Evolutionary conservation across 2,329 filamentous ascomycete species (phyloP).

Genomic region (Pochonia chlamydosporia): DNA sequence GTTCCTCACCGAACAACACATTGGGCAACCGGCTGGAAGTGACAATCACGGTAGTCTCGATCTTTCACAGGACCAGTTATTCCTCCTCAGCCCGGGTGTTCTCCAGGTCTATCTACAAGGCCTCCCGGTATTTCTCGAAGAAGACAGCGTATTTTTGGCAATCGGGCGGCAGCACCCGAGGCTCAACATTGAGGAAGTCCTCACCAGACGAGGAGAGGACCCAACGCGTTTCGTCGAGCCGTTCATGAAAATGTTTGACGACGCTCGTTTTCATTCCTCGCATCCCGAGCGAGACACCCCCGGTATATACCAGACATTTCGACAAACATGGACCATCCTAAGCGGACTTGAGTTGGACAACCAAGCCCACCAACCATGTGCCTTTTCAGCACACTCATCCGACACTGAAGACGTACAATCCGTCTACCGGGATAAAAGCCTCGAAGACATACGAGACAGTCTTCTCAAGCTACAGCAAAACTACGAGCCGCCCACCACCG

Average conservation of each 20-base stretch:
- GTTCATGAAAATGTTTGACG: slow-evolving; percentile 18
- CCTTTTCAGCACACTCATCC: too few relatives aligned
- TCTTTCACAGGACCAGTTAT: slow-evolving; percentile 20
- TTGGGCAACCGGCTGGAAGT: not conserved
- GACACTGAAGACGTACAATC: too few relatives aligned
- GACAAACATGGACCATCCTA: not conserved
- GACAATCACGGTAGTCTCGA: slow-evolving; percentile 8
- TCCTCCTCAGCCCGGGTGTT: slow-evolving; percentile 21
- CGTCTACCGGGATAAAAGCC: too few relatives aligned
- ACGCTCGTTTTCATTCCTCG: slow-evolving; percentile 12
- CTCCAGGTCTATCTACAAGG: slow-evolving; percentile 19
- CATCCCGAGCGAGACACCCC: not conserved
- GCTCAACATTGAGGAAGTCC: slow-evolving; percentile 6
- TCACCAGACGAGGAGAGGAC: slow-evolving; percentile 13
- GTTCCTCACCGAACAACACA: slow-evolving; percentile 16
- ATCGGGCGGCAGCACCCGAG: not conserved
- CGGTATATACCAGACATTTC: not conserved
- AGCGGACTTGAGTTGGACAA: not conserved
- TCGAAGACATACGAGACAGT: too few relatives aligned
- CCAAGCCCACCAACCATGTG: too few relatives aligned
- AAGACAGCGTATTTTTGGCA: slow-evolving; percentile 14
- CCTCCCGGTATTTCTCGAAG: slow-evolving; percentile 15
- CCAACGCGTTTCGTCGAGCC: slow-evolving; percentile 9
- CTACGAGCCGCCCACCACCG: not conserved
- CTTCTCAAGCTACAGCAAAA: not conserved